Evolutionary conservation across 148 eudicot species (phyloP).

Genomic region (Linanthus parryae): DNA sequence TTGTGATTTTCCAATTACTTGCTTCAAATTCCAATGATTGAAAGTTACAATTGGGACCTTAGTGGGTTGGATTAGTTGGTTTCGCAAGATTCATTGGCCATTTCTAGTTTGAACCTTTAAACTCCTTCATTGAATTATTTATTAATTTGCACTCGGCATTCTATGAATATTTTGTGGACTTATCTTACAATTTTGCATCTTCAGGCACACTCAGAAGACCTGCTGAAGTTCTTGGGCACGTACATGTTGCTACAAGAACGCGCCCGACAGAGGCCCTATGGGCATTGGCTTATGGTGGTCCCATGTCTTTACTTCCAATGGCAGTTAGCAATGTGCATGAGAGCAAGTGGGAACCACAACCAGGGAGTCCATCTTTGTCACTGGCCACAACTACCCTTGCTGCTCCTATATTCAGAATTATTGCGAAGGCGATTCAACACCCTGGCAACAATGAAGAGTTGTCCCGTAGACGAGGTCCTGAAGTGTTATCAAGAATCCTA

Average conservation of each 20-base stretch:
- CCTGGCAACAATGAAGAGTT: conserved; percentile 92
- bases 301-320: conserved; percentile 88
- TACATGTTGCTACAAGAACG: conserved; percentile 92
- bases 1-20: neutral
- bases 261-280: conserved; percentile 92
- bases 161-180: neutral
- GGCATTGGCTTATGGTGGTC: conserved; percentile 97
- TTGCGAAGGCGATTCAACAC: conserved; percentile 78
- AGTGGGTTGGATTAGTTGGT: too few species aligned
- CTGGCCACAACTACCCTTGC: conserved; percentile 70
- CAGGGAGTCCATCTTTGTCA: conserved; percentile 53
- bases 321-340: conserved; percentile 66
- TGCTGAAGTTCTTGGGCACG: conserved; percentile 98
- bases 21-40: too few species aligned
- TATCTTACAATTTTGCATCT: conserved; percentile 6
- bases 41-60: too few species aligned
- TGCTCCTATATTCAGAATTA: conserved; percentile 93
- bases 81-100: too few species aligned
- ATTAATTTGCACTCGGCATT: too few species aligned
- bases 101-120: too few species aligned
- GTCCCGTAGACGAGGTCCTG: conserved; percentile 76
- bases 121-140: too few species aligned
- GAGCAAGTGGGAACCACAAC: conserved; percentile 69
- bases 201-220: conserved; percentile 86
- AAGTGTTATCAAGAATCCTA: conserved; percentile 80